These are phyloP conservation scores for Cercospora beticola DNA, from an alignment of 2,329 filamentous ascomycete genomes.

Conservation along the genomic window DNA sequence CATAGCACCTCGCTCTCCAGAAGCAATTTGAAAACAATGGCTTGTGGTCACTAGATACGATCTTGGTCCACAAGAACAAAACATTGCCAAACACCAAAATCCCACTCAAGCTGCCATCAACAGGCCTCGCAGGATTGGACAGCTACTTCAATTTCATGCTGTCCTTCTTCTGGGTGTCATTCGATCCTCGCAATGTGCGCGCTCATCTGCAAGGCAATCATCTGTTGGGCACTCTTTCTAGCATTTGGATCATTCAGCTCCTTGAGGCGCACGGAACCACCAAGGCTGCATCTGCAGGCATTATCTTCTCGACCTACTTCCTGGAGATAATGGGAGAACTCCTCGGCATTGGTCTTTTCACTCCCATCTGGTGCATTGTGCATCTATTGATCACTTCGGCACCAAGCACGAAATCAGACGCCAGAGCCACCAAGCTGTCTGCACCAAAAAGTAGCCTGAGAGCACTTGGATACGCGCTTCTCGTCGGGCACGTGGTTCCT, in stretches of 20 bases:
- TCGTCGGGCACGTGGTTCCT: conserved; percentile 26
- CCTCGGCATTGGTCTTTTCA: conserved; percentile 27
- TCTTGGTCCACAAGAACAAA: conserved; percentile 21
- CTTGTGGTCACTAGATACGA: conserved; percentile 17
- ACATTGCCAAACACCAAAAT: conserved; percentile 26
- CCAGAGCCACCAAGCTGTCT: conserved; percentile 6
- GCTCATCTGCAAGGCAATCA: conserved; percentile 27
- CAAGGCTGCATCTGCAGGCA: conserved; percentile 1
- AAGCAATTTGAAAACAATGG: conserved; percentile 28
- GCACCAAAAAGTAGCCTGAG: conserved; percentile 11
- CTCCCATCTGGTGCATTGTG: conserved; percentile 26
- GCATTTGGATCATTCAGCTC: conserved; percentile 28
- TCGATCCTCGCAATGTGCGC: conserved; percentile 24
- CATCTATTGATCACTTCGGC: conserved; percentile 20
- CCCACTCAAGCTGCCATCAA: conserved; percentile 22
- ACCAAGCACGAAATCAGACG: conserved; percentile 8
- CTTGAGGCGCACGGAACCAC: conserved; percentile 22
- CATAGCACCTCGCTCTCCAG: conserved; percentile 18
- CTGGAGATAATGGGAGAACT: conserved; percentile 27
- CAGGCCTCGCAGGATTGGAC: conserved; percentile 21
- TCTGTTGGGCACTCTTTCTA: conserved; percentile 24
- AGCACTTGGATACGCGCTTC: conserved; percentile 24
- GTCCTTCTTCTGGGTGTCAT: conserved; percentile 24
- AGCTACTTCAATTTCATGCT: conserved; percentile 30
- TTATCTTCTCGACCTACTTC: conserved; percentile 23